Evolutionary conservation across 2,329 filamentous ascomycete species (phyloP), one percentile per base, ranked within the genome.

Genomic region (Aspergillus awamori): DNA sequence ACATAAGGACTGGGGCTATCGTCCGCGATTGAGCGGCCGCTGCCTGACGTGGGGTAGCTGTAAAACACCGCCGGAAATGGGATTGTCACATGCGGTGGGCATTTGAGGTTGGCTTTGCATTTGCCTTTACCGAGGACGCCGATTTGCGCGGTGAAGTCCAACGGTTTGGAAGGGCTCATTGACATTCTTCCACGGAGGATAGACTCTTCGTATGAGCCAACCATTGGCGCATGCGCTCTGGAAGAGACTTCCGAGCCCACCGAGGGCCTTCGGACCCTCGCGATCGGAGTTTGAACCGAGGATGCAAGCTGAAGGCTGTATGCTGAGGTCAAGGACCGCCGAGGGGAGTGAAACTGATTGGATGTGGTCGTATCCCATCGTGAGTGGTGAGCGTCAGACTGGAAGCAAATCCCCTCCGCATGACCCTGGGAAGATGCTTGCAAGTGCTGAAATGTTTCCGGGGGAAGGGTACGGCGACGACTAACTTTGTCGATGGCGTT

Each of bases 1-100:
- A 98, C 95, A 72, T 99, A 99, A 0, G 95, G 95, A 72, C 94
- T 98, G 2, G 94, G 95, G 3, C 92, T 93, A 70, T 97, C 93
- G 59, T 93, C 89, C 3, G 84, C 83, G 28, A 87, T 89, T 4
- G 82, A 87, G 43, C 83, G 84, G 24, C 85, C 88, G 66, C 85
- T 82, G 1, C 83, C 84, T 0, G 89, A 89, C 56, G 83, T 88
- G 20, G 87, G 86, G 74, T 97, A 97, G 77, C 90, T 96, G 80
- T 98, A 99, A 71, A 97, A 99, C 0, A 98, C 94, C 1, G 94
- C 95, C 1, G 93, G 92, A 70, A 98, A 98, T 0, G 92, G 89
- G 3, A 99, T 81, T 0, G 90, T 94, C 58, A 97, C 92, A 75
- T 99, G 95, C 7, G 93, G 83, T 1, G 95, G 95, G 71, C 95